A percentile compares a stretch with the other conserved stretches of the same genome.
phyloP scores from a whole-genome alignment of 129 eudicot species.

The Logfia minima region DNA sequence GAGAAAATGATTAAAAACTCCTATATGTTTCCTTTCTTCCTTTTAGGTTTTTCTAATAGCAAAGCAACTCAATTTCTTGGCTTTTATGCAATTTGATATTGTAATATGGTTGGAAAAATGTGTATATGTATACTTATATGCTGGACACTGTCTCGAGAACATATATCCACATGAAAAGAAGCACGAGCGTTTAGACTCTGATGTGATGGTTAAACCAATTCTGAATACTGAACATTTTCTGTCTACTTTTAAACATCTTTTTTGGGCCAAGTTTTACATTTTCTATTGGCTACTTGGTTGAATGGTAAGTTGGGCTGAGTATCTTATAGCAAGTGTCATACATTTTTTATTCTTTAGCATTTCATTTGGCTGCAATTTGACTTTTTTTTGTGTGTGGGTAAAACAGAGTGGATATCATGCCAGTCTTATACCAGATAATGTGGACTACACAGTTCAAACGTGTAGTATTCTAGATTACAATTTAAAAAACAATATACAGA shows the following conservation, averaged over 20 bases:
- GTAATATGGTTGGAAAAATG: background rate
- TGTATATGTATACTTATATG: background rate
- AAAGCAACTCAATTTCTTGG: background rate
- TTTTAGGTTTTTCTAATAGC: no score
- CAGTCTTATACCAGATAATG: background rate
- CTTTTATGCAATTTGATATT: background rate
- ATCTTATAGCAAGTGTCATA: background rate
- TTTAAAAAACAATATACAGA: background rate
- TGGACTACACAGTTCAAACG: background rate
- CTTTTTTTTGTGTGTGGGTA: background rate
- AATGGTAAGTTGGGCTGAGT: background rate
- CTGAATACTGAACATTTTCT: background rate
- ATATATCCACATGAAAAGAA: constrained; percentile 2
- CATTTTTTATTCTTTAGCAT: background rate
- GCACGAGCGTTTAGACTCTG: background rate
- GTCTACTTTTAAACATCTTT: background rate
- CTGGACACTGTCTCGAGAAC: background rate
- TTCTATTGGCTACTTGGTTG: background rate
- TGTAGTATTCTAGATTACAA: background rate
- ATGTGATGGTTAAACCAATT: background rate
- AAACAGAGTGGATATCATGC: background rate
- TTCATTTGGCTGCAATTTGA: background rate
- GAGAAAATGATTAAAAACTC: background rate
- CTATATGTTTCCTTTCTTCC: background rate
- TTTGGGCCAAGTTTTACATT: background rate